Conservation (phyloP, 768 basidiomycete genomes). For the Phlebiopsis gigantea region DNA sequence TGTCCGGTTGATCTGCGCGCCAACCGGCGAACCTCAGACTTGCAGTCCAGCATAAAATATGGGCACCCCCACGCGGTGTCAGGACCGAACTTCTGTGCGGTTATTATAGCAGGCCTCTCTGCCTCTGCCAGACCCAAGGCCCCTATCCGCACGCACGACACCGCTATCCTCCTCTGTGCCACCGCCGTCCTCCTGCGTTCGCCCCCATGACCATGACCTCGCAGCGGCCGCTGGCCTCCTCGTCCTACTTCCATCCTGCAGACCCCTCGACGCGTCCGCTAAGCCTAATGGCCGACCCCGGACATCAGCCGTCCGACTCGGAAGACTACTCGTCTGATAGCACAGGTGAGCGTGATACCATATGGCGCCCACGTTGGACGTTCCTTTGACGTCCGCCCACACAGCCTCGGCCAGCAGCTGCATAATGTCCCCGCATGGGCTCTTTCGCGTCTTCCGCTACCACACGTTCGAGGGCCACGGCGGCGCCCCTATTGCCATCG, state of each 20-base stretch:
- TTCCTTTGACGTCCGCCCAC: not conserved
- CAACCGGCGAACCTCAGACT: constrained; percentile 8
- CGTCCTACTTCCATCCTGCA: not conserved
- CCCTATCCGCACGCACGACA: not conserved
- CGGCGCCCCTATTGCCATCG: constrained; percentile 59
- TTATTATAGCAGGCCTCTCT: constrained; percentile 2
- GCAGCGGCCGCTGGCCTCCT: not conserved
- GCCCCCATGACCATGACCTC: not conserved
- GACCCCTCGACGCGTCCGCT: not conserved
- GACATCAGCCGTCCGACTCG: not conserved
- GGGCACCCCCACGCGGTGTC: constrained; percentile 6
- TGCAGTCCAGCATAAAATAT: constrained; percentile 11
- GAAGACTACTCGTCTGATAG: constrained; percentile 1
- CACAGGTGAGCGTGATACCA: not conserved
- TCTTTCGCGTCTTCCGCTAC: constrained; percentile 64
- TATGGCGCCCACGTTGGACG: not conserved
- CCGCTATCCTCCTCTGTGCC: not conserved
- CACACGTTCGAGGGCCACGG: constrained; percentile 58
- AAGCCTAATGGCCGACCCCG: not conserved
- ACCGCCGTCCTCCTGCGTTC: not conserved
- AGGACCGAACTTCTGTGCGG: constrained; percentile 3
- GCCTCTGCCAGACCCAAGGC: not conserved
- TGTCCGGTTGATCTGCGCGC: constrained; percentile 14
- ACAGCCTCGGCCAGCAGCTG: constrained; percentile 27
- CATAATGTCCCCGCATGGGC: constrained; percentile 37